These are phyloP conservation scores for Knufia fluminis DNA, from an alignment of 2,329 filamentous ascomycete genomes.

Conservation along the genomic window DNA sequence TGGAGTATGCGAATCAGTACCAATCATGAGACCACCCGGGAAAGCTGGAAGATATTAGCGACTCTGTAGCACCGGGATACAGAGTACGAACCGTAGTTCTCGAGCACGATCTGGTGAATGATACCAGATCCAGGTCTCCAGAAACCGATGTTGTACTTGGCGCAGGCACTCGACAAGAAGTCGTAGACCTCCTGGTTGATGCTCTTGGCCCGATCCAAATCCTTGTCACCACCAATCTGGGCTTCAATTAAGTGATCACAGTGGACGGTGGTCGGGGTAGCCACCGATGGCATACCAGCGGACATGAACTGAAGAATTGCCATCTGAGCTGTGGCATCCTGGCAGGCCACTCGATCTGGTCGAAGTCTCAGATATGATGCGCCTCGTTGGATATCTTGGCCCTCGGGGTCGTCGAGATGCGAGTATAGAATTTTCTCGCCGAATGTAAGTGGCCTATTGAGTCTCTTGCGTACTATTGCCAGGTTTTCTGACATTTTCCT, in stretches of 20 bases:
- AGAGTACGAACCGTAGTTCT: constrained; percentile 64
- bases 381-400: constrained; percentile 92
- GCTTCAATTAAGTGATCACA: constrained; percentile 99
- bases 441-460: constrained; percentile 88
- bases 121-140: constrained; percentile 98
- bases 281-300: constrained; percentile 88
- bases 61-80: too few species aligned
- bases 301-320: constrained; percentile 99
- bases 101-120: constrained; percentile 96
- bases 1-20: constrained; percentile 95
- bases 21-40: constrained; percentile 94
- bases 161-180: constrained; percentile 86
- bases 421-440: constrained; percentile 99
- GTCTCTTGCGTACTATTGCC: constrained; percentile 72
- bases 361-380: constrained; percentile 93
- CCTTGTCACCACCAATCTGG: constrained; percentile 84
- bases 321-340: constrained; percentile 99
- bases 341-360: constrained; percentile 95
- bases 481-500: constrained; percentile 98
- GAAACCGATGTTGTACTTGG: constrained; percentile 99
- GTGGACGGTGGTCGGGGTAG: constrained; percentile 91
- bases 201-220: constrained; percentile 77
- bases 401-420: constrained; percentile 92
- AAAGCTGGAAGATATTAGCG: constrained; percentile 45
- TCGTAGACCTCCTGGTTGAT: constrained; percentile 99